Percentiles rank a stretch among this genome's conserved stretches.
These are phyloP conservation scores for Oropetium thomaeum DNA, from an alignment of 176 grass and related monocot genomes.

Conservation along the genomic window DNA sequence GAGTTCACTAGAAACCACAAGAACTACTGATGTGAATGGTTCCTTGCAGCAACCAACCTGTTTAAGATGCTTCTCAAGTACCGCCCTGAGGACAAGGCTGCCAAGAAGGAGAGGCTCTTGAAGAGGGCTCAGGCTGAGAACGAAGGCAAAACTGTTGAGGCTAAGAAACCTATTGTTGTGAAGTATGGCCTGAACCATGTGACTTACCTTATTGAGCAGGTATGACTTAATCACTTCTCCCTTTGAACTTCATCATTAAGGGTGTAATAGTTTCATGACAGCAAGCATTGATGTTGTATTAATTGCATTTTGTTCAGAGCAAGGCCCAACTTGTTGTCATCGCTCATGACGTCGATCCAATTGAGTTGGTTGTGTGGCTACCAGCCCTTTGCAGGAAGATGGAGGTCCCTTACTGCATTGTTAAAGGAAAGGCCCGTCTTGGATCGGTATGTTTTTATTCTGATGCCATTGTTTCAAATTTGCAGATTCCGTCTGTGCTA, in stretches of 20 bases:
- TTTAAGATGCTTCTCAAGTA: slow-evolving; percentile 84
- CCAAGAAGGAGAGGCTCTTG: slow-evolving; percentile 69
- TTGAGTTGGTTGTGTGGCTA: slow-evolving; percentile 77
- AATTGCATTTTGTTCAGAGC: slow-evolving; percentile 31
- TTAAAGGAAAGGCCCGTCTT: slow-evolving; percentile 71
- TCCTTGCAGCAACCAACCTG: slow-evolving; percentile 50
- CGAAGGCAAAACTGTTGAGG: slow-evolving; percentile 60
- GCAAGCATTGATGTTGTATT: neutral
- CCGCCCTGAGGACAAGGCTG: slow-evolving; percentile 57
- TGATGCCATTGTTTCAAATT: neutral
- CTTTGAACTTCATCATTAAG: neutral
- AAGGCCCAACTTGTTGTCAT: slow-evolving; percentile 75
- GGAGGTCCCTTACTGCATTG: slow-evolving; percentile 77
- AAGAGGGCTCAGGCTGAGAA: slow-evolving; percentile 66
- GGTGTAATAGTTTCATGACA: neutral
- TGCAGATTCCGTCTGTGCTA: neutral
- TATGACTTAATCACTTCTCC: neutral
- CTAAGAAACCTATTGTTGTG: slow-evolving; percentile 73
- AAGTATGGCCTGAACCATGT: slow-evolving; percentile 86
- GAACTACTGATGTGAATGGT: neutral
- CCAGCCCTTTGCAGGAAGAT: slow-evolving; percentile 77
- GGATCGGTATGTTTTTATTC: slow-evolving; percentile 41
- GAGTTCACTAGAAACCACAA: rapidly evolving
- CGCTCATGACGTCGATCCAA: slow-evolving; percentile 68
- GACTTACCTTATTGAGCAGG: slow-evolving; percentile 77